Percentiles rank a stretch among this genome's conserved stretches.
phyloP scores from a whole-genome alignment of 2,329 filamentous ascomycete genomes.

The Fusarium sp. region DNA sequence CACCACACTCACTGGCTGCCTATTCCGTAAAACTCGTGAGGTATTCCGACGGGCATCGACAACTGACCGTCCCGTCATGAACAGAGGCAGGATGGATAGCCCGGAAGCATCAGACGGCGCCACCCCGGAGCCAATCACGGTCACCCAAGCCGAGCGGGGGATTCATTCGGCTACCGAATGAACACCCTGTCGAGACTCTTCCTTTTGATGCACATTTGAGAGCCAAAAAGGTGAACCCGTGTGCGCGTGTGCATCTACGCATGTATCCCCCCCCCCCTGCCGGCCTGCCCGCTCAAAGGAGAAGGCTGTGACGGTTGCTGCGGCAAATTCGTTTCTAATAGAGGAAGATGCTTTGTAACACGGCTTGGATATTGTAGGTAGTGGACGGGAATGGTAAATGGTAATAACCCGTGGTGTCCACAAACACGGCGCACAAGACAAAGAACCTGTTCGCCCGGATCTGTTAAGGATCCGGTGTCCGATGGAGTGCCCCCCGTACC shows the following conservation, averaged over 20 bases:
- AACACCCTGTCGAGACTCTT: neutral
- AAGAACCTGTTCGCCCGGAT: constrained; percentile 18
- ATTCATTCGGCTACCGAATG: neutral
- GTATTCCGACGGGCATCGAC: neutral
- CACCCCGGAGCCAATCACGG: constrained; percentile 19
- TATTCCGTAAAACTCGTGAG: neutral
- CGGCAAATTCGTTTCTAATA: neutral
- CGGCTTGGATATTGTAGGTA: neutral
- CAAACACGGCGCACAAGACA: constrained; percentile 9
- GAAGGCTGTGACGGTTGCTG: neutral
- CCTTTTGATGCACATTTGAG: constrained; percentile 1
- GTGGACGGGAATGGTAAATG: neutral
- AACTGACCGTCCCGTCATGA: neutral
- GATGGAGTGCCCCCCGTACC: constrained; percentile 4
- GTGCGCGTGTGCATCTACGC: neutral
- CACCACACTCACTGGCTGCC: neutral
- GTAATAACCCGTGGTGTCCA: neutral
- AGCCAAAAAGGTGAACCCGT: constrained; percentile 9
- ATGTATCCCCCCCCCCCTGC: neutral
- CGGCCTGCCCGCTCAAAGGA: neutral
- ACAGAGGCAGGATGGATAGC: neutral
- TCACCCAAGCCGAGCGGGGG: constrained; percentile 14
- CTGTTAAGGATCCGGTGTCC: constrained; percentile 26
- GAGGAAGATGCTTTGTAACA: neutral
- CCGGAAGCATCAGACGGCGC: neutral